phyloP scores from a whole-genome alignment of 169 alveolate species.

The Perkinsus chesapeaki region DNA sequence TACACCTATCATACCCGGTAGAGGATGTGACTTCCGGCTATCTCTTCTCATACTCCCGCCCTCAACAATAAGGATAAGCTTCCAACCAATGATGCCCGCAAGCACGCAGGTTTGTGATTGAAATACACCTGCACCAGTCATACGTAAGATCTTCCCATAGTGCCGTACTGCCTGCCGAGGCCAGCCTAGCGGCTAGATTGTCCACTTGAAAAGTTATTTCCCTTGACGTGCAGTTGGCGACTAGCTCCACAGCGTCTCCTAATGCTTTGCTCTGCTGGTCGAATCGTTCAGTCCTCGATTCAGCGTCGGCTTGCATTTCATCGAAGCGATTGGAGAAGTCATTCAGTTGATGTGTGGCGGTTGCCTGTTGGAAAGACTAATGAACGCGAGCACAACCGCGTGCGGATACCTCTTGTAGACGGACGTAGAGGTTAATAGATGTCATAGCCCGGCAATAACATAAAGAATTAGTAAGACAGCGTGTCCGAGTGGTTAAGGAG shows the following conservation, averaged over 20 bases:
- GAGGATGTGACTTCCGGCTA: not conserved
- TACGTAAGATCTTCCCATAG: not conserved
- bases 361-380: not conserved
- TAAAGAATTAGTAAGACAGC: conserved; percentile 39
- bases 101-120: not conserved
- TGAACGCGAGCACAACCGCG: not conserved
- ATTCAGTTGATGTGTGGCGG: not conserved
- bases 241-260: not conserved
- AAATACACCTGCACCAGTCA: not conserved
- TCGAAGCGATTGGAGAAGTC: not conserved
- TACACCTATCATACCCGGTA: not conserved
- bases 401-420: too few species aligned
- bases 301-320: not conserved
- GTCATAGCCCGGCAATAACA: not conserved
- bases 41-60: not conserved
- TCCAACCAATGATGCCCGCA: not conserved
- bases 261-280: not conserved
- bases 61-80: not conserved
- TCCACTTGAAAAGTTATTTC: not conserved
- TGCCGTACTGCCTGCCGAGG: not conserved
- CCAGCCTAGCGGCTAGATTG: not conserved
- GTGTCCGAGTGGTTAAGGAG: conserved; percentile 79
- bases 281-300: not conserved
- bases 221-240: not conserved
- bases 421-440: too few species aligned